phyloP scores from a whole-genome alignment of 1,139 yeast species.

The Yamadazyma kanchanaburiensis region DNA sequence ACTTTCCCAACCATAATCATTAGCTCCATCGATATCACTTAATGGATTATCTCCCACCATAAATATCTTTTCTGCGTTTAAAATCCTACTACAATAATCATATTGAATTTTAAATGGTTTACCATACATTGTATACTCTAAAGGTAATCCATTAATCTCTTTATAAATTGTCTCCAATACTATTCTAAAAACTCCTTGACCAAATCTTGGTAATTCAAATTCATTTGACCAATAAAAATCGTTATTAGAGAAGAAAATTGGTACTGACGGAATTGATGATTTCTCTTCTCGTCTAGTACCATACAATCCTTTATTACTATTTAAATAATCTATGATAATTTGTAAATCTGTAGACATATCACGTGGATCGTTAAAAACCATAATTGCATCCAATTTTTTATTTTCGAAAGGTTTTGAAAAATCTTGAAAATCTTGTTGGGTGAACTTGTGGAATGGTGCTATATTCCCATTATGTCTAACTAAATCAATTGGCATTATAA shows the following conservation, averaged over 20 bases:
- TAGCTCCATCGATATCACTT: conserved; percentile 88
- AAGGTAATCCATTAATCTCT: conserved; percentile 41
- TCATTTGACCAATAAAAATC: conserved; percentile 93
- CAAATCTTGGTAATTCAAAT: conserved; percentile 75
- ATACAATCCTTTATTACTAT: conserved; percentile 58
- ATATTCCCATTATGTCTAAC: conserved; percentile 54
- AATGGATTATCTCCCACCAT: conserved; percentile 98
- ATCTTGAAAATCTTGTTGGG: conserved; percentile 41
- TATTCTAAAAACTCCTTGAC: conserved; percentile 86
- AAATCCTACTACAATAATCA: conserved; percentile 67
- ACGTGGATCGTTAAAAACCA: conserved; percentile 88
- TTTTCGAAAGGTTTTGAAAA: conserved; percentile 35
- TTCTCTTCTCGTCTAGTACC: conserved; percentile 53
- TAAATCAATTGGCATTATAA: conserved; percentile 73
- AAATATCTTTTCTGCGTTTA: conserved; percentile 45
- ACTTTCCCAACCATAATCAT: conserved; percentile 83
- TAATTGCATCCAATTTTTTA: conserved; percentile 67
- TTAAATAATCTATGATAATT: conserved; percentile 67
- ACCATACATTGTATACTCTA: conserved; percentile 68
- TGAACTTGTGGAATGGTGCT: conserved; percentile 70
- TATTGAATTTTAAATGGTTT: conserved; percentile 82
- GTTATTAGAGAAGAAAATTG: conserved; percentile 81
- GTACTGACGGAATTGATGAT: conserved; percentile 55
- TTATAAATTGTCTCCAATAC: conserved; percentile 62
- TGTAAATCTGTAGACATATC: conserved; percentile 89